Conservation (phyloP, 345 rosid genomes). For the Cochlearia excelsa region DNA sequence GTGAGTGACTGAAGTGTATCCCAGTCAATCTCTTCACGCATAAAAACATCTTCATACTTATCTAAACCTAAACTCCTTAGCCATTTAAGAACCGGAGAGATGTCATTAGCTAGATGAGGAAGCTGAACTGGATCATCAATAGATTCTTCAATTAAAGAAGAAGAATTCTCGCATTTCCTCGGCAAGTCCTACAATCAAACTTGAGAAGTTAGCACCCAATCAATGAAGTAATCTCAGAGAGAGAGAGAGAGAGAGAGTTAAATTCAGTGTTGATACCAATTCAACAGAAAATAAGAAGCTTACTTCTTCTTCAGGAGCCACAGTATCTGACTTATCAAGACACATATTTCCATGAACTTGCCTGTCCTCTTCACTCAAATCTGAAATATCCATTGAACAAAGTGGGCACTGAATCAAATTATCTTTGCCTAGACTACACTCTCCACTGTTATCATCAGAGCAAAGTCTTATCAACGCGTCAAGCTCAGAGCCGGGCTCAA, state of each 20-base stretch:
- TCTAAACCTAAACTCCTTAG: conserved; percentile 56
- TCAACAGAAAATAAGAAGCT: conserved; percentile 18
- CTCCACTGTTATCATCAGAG: conserved; percentile 36
- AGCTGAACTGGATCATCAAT: conserved; percentile 39
- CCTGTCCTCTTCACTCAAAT: conserved; percentile 57
- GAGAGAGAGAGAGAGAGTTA: not conserved
- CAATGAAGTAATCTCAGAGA: not conserved
- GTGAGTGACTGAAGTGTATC: conserved; percentile 73
- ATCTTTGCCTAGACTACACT: conserved; percentile 19
- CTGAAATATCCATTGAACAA: conserved; percentile 68
- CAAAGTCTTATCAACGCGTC: conserved; percentile 63
- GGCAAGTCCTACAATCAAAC: conserved; percentile 38
- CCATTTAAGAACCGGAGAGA: conserved; percentile 68
- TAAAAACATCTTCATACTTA: conserved; percentile 64
- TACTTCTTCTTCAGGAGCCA: conserved; percentile 47
- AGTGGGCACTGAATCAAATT: conserved; percentile 62
- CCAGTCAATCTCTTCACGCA: conserved; percentile 88
- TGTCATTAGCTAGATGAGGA: conserved; percentile 44
- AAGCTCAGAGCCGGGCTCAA: conserved; percentile 46
- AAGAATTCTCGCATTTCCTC: conserved; percentile 26
- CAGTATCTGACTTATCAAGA: conserved; percentile 56
- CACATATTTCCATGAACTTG: conserved; percentile 72
- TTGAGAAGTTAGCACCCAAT: conserved; percentile 3
- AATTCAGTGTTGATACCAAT: not conserved
- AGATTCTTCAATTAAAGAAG: conserved; percentile 27